Conservation (phyloP, 202 grass and related monocot species). For the Digitaria exilis region DNA sequence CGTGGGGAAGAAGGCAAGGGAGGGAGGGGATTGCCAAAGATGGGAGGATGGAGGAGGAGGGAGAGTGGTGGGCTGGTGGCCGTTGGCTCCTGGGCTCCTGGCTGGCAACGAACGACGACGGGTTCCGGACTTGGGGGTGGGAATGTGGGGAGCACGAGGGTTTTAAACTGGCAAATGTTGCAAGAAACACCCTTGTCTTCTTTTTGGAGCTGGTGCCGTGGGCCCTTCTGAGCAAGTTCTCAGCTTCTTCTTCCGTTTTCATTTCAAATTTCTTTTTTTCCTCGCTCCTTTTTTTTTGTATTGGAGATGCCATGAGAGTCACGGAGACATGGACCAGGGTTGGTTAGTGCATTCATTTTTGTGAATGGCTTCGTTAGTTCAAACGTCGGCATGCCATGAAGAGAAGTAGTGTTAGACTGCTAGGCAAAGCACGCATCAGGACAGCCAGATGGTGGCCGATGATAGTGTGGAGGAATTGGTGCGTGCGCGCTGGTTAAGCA, state of each 20-base stretch:
- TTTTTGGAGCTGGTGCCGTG: neutral
- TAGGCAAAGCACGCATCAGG: too few relatives aligned
- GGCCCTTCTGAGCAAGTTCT: neutral
- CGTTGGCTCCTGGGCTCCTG: slow-evolving; percentile 49
- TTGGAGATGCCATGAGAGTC: neutral
- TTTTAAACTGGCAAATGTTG: slow-evolving; percentile 29
- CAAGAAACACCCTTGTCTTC: slow-evolving; percentile 3
- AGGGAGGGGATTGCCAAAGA: slow-evolving; percentile 5
- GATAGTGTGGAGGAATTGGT: too few relatives aligned
- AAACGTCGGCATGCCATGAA: too few relatives aligned
- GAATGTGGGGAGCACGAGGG: slow-evolving; percentile 39
- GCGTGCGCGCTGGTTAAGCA: neutral
- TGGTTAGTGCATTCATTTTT: slow-evolving; percentile 14
- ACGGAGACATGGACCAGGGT: slow-evolving; percentile 18
- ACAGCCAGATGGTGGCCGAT: neutral
- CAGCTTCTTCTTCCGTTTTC: neutral
- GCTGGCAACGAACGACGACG: slow-evolving; percentile 33
- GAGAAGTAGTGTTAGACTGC: too few relatives aligned
- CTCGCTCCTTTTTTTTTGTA: neutral
- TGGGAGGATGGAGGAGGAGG: too few relatives aligned
- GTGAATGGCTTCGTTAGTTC: slow-evolving; percentile 25
- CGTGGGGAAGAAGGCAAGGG: neutral
- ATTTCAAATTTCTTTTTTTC: neutral
- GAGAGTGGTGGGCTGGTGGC: slow-evolving; percentile 10
- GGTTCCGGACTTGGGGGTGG: slow-evolving; percentile 28